Base-by-base conservation (phyloP, 1,139 yeast species). In the Zygosaccharomyces sapae region DNA sequence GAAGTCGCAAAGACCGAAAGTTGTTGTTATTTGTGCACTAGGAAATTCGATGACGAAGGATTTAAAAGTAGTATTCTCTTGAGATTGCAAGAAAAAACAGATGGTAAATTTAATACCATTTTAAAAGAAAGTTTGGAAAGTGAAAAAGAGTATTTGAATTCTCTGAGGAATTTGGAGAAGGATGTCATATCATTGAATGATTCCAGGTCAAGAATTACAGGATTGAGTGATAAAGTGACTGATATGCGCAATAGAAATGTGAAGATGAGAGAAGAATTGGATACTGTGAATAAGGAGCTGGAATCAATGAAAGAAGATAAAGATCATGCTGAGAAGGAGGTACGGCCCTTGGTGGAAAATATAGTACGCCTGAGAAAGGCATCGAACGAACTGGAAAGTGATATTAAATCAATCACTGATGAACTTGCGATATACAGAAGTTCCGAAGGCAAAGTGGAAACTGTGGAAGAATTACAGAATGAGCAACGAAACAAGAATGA, bases 11-110 rank as follows among this genome's bases (percentile, higher is more conserved):
- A 79, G 39, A 63, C 62, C 5, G 74, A 74, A 12, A 73, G 80
- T 33, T 72, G 75, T 46, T 86, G 95, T 61, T 70, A 81, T 38
- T 67, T 86, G 44, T 86, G 95, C 61, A 76, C 78, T 35, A 69
- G 94, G 44, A 68, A 72, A 19, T 85, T 86, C 65, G 77, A 75
- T 33, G 70, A 70, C 2, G 52, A 61, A 4, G 63, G 69, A 0
- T 46, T 57, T 5, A 55, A 51, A 19, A 52, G 62, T 65, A 40
- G 58, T 49, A 50, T 77, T 60, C 45, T 73, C 58, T 48, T 65
- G 53, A 65, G 68, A 55, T 41, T 72, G 41, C 55, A 61, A 29
- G 51, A 53, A 2, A 65, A 66, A 47, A 67, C 72, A 0, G 62
- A 62, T 47, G 58, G 57, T 3, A 57, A 55, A 3, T 59, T 60